phyloP scores from a whole-genome alignment of 768 basidiomycete species.

The Podaxis sp. region DNA sequence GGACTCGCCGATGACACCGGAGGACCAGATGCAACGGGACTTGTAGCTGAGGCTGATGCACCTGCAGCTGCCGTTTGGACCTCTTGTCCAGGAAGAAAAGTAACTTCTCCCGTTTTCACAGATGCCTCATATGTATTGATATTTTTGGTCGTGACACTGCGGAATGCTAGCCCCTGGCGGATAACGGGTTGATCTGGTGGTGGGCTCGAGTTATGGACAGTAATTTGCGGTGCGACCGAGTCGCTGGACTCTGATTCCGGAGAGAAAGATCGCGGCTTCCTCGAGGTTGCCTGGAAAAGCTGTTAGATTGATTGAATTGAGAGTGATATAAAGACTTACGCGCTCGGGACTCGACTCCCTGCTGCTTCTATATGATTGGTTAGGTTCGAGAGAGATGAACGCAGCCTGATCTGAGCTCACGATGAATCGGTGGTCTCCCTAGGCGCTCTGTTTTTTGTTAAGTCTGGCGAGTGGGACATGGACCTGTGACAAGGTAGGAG shows the following conservation, averaged over 20 bases:
- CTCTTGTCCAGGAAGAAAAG: conserved; percentile 59
- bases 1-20: conserved; percentile 10
- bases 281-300: conserved; percentile 34
- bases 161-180: conserved; percentile 59
- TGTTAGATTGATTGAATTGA: conserved; percentile 4
- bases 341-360: conserved; percentile 52
- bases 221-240: conserved; percentile 35
- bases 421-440: conserved; percentile 27
- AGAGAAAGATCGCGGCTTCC: conserved; percentile 43
- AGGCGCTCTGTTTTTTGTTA: conserved; percentile 6
- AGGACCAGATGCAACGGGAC: conserved; percentile 13
- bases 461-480: conserved; percentile 12
- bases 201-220: conserved; percentile 48
- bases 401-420: conserved; percentile 25
- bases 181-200: conserved; percentile 51
- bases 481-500: not conserved
- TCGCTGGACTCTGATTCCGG: conserved; percentile 44
- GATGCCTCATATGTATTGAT: conserved; percentile 45
- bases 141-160: conserved; percentile 24
- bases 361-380: conserved; percentile 45
- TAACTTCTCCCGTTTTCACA: conserved; percentile 23
- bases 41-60: conserved; percentile 16
- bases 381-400: not conserved
- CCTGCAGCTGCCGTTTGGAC: conserved; percentile 24
- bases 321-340: conserved; percentile 31